Conservation (phyloP, 331 rosid genomes). For the Malus hybrid region DNA sequence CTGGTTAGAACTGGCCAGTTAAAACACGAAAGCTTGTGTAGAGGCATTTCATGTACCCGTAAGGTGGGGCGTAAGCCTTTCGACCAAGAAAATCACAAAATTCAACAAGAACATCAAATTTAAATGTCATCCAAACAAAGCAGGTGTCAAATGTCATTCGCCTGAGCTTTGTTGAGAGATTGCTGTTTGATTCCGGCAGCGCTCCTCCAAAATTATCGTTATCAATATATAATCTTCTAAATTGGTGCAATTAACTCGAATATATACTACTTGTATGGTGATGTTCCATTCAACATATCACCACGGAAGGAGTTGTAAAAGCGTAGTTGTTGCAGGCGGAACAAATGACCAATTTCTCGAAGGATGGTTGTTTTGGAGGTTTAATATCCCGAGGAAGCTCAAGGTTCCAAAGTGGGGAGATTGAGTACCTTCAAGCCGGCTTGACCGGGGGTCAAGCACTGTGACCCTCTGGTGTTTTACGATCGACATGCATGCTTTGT, state of each 20-base stretch:
- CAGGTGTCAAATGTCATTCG: neutral
- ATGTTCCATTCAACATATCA: no score
- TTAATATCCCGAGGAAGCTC: neutral
- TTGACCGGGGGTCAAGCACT: neutral
- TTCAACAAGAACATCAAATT: no score
- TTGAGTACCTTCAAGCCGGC: neutral
- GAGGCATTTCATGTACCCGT: no score
- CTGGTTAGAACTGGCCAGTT: no score
- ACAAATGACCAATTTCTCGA: neutral
- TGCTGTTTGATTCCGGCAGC: slow-evolving; percentile 15
- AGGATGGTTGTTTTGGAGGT: neutral
- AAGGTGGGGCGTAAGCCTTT: no score
- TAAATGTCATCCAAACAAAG: no score
- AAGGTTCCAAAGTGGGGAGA: neutral
- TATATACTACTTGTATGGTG: no score
- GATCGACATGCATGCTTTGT: no score
- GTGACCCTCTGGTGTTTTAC: neutral
- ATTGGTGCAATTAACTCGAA: slow-evolving; percentile 5
- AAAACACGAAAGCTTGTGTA: no score
- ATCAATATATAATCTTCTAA: neutral
- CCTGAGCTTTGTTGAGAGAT: slow-evolving; percentile 12
- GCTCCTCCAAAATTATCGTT: slow-evolving; percentile 16
- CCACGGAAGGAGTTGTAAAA: no score
- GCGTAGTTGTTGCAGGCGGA: neutral
- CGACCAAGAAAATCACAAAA: no score